Conservation (phyloP, 164 flowering plant species). For the Litsea cubeba region DNA sequence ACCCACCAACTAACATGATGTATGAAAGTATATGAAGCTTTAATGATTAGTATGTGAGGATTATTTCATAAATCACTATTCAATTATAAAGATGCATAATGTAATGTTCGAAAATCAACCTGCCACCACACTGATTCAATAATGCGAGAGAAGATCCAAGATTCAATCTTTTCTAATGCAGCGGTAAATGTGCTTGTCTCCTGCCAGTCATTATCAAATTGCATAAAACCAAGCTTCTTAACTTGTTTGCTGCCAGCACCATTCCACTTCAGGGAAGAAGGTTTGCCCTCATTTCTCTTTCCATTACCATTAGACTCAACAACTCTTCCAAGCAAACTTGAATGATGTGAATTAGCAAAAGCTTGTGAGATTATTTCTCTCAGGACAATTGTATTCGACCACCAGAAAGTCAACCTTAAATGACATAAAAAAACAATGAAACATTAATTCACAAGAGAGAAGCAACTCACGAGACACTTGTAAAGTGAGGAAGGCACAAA, state of each 20-base stretch:
- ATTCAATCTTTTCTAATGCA: slow-evolving; percentile 81
- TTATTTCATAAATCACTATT: no score
- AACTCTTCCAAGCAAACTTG: slow-evolving; percentile 29
- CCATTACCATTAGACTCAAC: slow-evolving; percentile 41
- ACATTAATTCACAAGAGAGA: background rate
- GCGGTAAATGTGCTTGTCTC: slow-evolving; percentile 77
- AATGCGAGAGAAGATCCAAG: slow-evolving; percentile 91
- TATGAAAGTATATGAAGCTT: no score
- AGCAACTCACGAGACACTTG: background rate
- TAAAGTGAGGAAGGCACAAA: background rate
- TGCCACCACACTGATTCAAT: slow-evolving; percentile 99
- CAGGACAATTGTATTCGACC: slow-evolving; percentile 83
- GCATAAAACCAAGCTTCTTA: slow-evolving; percentile 36
- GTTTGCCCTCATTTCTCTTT: slow-evolving; percentile 37
- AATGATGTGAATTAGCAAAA: slow-evolving; percentile 63
- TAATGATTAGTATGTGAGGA: no score
- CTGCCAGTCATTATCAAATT: slow-evolving; percentile 78
- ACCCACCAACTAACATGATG: no score
- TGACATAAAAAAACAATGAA: slow-evolving; percentile 1
- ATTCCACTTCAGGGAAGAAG: slow-evolving; percentile 44
- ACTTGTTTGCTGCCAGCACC: slow-evolving; percentile 36
- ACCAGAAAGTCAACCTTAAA: slow-evolving; percentile 89
- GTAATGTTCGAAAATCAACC: slow-evolving; percentile 33
- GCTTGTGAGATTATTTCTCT: slow-evolving; percentile 81
- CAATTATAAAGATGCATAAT: no score